These are phyloP conservation scores for Hypoxylon cercidicola DNA, from an alignment of 495 filamentous ascomycete species.

Conservation along the genomic window DNA sequence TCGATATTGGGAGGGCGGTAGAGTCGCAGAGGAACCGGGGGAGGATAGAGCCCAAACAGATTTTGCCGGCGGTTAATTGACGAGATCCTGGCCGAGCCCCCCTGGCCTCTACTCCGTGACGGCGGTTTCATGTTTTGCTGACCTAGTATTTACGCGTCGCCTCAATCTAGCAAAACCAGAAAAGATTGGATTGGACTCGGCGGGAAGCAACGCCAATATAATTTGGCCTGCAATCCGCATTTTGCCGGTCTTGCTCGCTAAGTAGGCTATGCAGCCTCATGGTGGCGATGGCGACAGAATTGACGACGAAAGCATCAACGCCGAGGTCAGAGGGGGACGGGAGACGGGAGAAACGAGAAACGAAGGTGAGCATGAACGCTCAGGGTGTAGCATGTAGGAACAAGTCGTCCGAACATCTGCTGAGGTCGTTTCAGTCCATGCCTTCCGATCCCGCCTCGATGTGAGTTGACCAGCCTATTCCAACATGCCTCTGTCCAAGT, in stretches of 20 bases:
- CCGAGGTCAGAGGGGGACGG: conserved; percentile 16
- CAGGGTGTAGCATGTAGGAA: background rate
- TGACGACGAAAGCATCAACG: conserved; percentile 34
- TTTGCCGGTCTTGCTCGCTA: conserved; percentile 31
- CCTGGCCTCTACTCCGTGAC: conserved; percentile 10
- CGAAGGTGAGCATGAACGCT: background rate
- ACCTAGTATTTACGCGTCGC: conserved; percentile 25
- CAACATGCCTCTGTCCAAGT: background rate
- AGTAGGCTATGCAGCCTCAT: conserved; percentile 19
- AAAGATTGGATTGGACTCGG: conserved; percentile 25
- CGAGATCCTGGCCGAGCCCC: conserved; percentile 16
- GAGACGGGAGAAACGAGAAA: background rate
- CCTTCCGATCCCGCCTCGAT: too few species aligned
- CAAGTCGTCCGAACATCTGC: background rate
- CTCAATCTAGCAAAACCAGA: conserved; percentile 16
- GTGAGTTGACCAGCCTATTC: too few species aligned
- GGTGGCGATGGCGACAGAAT: conserved; percentile 35
- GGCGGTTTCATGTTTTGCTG: conserved; percentile 33
- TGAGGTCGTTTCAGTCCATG: too few species aligned
- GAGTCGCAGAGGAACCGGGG: background rate
- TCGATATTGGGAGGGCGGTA: conserved; percentile 27
- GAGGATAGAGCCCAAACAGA: conserved; percentile 14
- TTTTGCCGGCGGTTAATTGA: conserved; percentile 43
- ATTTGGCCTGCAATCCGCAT: conserved; percentile 16
- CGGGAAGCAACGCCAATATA: conserved; percentile 34